Base-by-base conservation (phyloP, 129 eudicot species). In the Oenanthe sinensis region DNA sequence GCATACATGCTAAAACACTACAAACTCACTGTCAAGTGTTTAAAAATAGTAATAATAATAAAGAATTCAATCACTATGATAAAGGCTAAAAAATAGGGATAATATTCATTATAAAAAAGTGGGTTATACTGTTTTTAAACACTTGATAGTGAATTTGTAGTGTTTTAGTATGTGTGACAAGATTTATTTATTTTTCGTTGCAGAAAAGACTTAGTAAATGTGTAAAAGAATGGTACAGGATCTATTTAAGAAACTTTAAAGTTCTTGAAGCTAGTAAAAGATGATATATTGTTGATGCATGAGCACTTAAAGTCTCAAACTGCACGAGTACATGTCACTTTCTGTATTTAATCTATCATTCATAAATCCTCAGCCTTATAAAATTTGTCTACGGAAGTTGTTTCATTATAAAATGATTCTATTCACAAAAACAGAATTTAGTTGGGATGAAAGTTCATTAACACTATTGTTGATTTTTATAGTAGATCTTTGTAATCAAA, bases 151-250 rank as follows among this genome's bases (percentile, higher is more conserved):
- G n/a, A n/a, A n/a, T n/a, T n/a, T n/a, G n/a, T n/a, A n/a, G n/a
- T n/a, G n/a, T n/a, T n/a, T n/a, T n/a, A n/a, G n/a, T n/a, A n/a
- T n/a, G n/a, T n/a, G n/a, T n/a, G n/a, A n/a, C n/a, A n/a, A n/a
- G n/a, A n/a, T n/a, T n/a, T n/a, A n/a, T n/a, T n/a, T 36, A 45
- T 55, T 37, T 12, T 47, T 79, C 36, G 69, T 15, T 50, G 47
- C 62, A 69, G 33, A 30, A 46, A 69, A 79, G 30, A 48, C 77
- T 79, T 69, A 13, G 76, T 43, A 19, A 42, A 70, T 68, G 60
- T 65, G 80, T 60, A 58, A 50, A 49, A 71, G 78, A 54, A 70
- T 46, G 48, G 70, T 65, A 42, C 69, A 43, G 24, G 52, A 71
- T 67, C 67, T 36, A 71, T 20, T 45, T 67, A 54, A 54, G 75